A percentile compares a stretch with the other conserved stretches of the same genome.
These are phyloP conservation scores for Fusarium agapanthi DNA, from an alignment of 2,329 filamentous ascomycete species.

Conservation along the genomic window DNA sequence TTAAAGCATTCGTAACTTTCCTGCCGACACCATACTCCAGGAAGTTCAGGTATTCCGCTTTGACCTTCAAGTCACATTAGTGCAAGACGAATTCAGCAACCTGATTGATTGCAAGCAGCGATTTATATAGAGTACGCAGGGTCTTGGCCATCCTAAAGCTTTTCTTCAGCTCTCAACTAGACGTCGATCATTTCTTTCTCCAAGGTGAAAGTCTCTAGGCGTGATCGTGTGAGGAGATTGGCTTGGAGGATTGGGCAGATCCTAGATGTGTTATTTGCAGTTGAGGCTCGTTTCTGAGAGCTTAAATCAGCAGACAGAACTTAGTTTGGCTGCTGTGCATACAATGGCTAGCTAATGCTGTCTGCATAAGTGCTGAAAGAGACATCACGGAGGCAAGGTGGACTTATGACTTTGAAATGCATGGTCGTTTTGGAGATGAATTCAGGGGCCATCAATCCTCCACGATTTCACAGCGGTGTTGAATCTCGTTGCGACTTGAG, in stretches of 20 bases:
- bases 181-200: background rate
- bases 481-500: background rate
- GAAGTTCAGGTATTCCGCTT: background rate
- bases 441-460: too few species aligned
- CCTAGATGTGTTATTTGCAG: too few species aligned
- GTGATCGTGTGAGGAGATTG: background rate
- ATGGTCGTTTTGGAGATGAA: background rate
- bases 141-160: background rate
- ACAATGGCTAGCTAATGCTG: background rate
- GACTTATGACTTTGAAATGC: background rate
- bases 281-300: too few species aligned
- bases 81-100: too few species aligned
- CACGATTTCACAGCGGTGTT: background rate
- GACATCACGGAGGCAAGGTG: background rate
- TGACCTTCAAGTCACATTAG: background rate
- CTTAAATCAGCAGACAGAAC: too few species aligned
- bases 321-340: background rate
- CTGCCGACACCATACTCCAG: background rate
- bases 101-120: background rate
- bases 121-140: background rate
- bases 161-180: background rate
- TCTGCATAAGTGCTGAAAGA: background rate
- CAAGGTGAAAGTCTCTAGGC: background rate
- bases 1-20: background rate
- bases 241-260: background rate